These are phyloP conservation scores for Solanum aculeatissimum DNA, from an alignment of 305 asterid genomes.

Conservation along the genomic window DNA sequence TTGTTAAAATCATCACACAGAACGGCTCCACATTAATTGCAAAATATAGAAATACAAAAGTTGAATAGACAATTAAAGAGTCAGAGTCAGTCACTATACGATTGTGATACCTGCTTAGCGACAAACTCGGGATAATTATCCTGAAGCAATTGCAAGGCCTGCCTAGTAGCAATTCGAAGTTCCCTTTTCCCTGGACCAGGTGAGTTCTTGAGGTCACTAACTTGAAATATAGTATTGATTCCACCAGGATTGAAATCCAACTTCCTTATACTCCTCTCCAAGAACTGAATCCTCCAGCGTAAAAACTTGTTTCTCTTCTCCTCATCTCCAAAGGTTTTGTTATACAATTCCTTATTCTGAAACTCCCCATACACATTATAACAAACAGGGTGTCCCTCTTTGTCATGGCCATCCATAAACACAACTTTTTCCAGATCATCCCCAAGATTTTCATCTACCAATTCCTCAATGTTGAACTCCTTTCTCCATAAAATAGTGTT, in stretches of 20 bases:
- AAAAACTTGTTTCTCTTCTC: constrained; percentile 58
- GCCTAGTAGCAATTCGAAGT: constrained; percentile 65
- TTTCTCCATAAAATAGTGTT: constrained; percentile 66
- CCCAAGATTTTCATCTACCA: constrained; percentile 64
- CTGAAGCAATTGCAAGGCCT: constrained; percentile 74
- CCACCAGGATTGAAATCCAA: constrained; percentile 82
- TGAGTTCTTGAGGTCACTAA: constrained; percentile 82
- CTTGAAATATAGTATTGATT: constrained; percentile 58
- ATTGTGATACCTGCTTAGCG: constrained; percentile 57
- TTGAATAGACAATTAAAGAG: background rate
- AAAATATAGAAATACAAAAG: background rate
- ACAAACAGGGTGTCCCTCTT: constrained; percentile 84
- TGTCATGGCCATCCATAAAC: constrained; percentile 82
- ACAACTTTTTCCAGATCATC: constrained; percentile 80
- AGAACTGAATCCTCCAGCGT: constrained; percentile 92
- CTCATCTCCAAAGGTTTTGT: constrained; percentile 61
- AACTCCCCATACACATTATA: constrained; percentile 86
- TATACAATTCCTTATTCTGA: constrained; percentile 72
- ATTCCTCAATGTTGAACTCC: constrained; percentile 50
- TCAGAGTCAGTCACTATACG: background rate
- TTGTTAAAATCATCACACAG: background rate
- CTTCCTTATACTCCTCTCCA: constrained; percentile 82
- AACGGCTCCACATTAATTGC: background rate
- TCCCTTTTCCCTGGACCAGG: constrained; percentile 78
- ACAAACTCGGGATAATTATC: constrained; percentile 94